Conservation (phyloP, 345 rosid species). For the Hibiscus tridactylites region DNA sequence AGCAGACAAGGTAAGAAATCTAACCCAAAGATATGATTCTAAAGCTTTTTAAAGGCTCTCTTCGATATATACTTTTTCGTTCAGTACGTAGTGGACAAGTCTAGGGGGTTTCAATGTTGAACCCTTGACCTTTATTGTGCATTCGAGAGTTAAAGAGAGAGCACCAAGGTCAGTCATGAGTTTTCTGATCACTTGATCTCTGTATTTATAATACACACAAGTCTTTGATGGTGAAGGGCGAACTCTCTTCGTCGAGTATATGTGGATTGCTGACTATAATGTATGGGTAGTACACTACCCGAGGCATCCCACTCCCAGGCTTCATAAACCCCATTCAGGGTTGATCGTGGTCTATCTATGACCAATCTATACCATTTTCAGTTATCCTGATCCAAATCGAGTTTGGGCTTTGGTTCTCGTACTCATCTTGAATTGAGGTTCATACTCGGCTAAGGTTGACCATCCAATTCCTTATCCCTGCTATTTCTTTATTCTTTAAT, state of each 20-base stretch:
- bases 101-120: neutral
- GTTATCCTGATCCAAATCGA: neutral
- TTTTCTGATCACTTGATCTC: neutral
- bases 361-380: neutral
- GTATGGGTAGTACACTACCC: neutral
- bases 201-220: neutral
- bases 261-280: neutral
- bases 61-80: neutral
- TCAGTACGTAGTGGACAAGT: neutral
- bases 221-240: neutral
- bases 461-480: neutral
- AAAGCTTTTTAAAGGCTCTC: neutral
- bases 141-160: neutral
- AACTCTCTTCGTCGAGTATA: neutral
- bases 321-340: neutral
- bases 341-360: neutral
- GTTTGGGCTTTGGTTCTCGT: neutral
- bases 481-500: neutral
- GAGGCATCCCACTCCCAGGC: neutral
- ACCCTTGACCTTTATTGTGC: neutral
- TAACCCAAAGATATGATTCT: neutral
- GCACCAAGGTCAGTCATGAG: neutral
- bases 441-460: neutral
- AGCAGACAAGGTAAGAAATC: slow-evolving; percentile 27
- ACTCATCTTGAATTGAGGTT: neutral